Evolutionary conservation across 345 rosid genomes (phyloP), one percentile per base, ranked within the genome.

Genomic region (Populus alba): DNA sequence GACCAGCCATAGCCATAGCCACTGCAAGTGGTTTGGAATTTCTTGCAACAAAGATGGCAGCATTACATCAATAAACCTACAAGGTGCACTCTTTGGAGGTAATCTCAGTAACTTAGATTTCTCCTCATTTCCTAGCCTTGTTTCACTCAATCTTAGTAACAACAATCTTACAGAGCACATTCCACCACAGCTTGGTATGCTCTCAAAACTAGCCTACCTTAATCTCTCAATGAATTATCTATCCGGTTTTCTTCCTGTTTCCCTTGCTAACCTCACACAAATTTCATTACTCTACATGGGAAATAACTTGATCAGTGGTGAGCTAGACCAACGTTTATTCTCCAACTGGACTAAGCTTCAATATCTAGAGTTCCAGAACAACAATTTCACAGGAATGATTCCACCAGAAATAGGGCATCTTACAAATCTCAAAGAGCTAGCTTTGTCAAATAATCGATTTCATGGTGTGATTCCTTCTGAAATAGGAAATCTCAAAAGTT

Each of bases 141-240:
- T 79, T 33, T 66, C 47, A 12, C 51, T 78, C 33, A 80, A 81
- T 31, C 68, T 84, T 38, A 70, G 80, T 38, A 2, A 35, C 33
- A 78, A 84, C 33, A 7, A 63, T 16, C 71, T 84, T n/a, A 38
- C 12, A 27, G 78, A 78, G 47, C 49, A 17, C 35, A 78, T 84
- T 68, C 80, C 86, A 5, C 62, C 51, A 25, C 68, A 71, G 75
- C 78, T 84, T n/a, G 67, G 68, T 38, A 66, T 35, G 6, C 83
- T 81, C 41, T 57, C 84, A 23, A 79, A 45, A 5, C 82, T 82
- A 20, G 27, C 66, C 62, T 75, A 79, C 68, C 75, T 83, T 57
- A 82, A 83, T 51, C 61, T 79, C 29, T 75, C 75, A 3, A 6
- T 9, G 20, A 83, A 79, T 33, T 3, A 53, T 5, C 61, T 83